Evolutionary conservation across 1,139 yeast genomes (phyloP).

Genomic region (Candida sp.): DNA sequence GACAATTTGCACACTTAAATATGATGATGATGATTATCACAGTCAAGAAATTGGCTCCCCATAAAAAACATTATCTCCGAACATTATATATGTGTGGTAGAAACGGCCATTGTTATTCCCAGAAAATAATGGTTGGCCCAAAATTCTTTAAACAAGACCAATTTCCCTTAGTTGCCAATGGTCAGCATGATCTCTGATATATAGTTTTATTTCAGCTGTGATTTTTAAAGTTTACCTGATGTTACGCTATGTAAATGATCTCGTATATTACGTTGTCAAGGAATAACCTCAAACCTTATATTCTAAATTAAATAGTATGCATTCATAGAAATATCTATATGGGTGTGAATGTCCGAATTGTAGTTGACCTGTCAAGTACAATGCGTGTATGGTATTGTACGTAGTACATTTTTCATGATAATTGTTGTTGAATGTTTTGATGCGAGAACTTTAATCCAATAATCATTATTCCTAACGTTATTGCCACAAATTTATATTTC

Average conservation of each 20-base stretch:
- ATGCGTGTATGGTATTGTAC: not conserved
- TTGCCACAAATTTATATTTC: slow-evolving; percentile 41
- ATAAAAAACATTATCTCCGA: too few species aligned
- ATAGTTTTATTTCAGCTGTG: too few species aligned
- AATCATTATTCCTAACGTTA: slow-evolving; percentile 43
- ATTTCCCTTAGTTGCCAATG: too few species aligned
- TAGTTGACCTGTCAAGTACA: slow-evolving; percentile 4
- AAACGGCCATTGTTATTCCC: too few species aligned
- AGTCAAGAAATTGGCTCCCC: not conserved
- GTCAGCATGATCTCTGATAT: too few species aligned
- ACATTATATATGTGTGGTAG: too few species aligned
- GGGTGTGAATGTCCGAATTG: not conserved
- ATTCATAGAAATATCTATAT: not conserved
- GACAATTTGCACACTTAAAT: not conserved
- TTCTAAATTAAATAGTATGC: not conserved
- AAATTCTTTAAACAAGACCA: too few species aligned
- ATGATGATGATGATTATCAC: not conserved
- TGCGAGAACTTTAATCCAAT: slow-evolving; percentile 40
- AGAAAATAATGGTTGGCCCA: too few species aligned
- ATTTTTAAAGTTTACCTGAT: too few species aligned
- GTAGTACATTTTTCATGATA: not conserved
- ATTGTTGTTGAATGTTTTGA: slow-evolving; percentile 7
- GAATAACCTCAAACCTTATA: not conserved
- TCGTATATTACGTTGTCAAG: not conserved
- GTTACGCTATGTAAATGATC: not conserved